Evolutionary conservation across 2,329 filamentous ascomycete species (phyloP), one percentile per base, ranked within the genome.

Genomic region (Trichocomaceae sp.): DNA sequence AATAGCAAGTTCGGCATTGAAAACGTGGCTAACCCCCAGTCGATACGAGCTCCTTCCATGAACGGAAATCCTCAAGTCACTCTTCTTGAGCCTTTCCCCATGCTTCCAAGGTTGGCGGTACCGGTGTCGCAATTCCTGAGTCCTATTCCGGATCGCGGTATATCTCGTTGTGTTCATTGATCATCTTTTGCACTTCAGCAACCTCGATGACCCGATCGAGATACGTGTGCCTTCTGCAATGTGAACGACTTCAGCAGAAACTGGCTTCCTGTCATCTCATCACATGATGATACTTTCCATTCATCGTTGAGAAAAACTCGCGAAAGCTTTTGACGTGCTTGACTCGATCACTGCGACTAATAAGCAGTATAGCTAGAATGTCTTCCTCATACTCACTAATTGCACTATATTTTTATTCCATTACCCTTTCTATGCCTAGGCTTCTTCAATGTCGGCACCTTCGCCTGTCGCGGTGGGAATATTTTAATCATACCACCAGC

Each of bases 401-500:
- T 90, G 82, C 53, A 79, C 83, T 61, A 99, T 85, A 63, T 87
- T 84, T 67, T 97, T 92, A 66, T 97, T 97, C 93, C 93, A 99
- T 87, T 88, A 96, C 35, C 90, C 90, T 55, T 87, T 77, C 92
- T 92, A 99, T 9, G 82, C 91, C 22, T 84, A 83, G 42, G 81
- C 77, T 69, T 97, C 91, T 72, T 97, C 93, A 55, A 82, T 82
- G 50, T 89, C 88, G 5, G 86, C 69, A 15, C 93, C 93, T 55
- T 90, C 81, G 51, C 93, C 93, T 1, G 90, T 96, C 1, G 91
- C 85, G 10, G 86, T 83, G 22, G 97, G 83, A 59, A 99, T 91
- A 59, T 83, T 83, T 44, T 83, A 82, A 66, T 97, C 91, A 72
- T 99, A 93, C 93, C 93, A 99, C 93, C 93, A 99, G 59, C 92